Evolutionary conservation across 768 basidiomycete species (phyloP).

Genomic region (Artomyces pyxidatus): DNA sequence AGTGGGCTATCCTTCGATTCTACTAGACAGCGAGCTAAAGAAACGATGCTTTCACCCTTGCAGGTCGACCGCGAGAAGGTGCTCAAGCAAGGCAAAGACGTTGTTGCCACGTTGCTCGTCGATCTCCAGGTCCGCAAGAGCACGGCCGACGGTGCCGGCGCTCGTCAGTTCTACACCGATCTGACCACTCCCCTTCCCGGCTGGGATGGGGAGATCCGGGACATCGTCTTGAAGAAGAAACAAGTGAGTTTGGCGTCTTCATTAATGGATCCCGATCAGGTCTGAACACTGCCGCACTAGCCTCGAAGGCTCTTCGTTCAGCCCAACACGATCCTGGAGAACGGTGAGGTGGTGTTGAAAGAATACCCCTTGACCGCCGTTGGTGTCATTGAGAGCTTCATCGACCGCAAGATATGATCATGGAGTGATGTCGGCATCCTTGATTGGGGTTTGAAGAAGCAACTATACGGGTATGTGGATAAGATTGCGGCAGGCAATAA

Average conservation of each 20-base stretch:
- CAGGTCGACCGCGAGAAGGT: slow-evolving; percentile 70
- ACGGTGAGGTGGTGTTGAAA: slow-evolving; percentile 63
- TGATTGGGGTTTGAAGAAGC: too few relatives aligned
- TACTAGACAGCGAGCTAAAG: not conserved
- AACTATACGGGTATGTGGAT: too few relatives aligned
- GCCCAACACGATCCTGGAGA: slow-evolving; percentile 64
- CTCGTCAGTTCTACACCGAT: slow-evolving; percentile 71
- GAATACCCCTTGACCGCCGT: slow-evolving; percentile 70
- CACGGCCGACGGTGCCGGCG: slow-evolving; percentile 74
- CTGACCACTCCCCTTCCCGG: slow-evolving; percentile 65
- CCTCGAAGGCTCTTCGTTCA: slow-evolving; percentile 83
- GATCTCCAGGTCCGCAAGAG: slow-evolving; percentile 82
- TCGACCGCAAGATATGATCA: slow-evolving; percentile 44
- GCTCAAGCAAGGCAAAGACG: slow-evolving; percentile 53
- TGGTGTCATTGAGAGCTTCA: slow-evolving; percentile 75
- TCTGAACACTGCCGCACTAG: too few relatives aligned
- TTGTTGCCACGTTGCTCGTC: slow-evolving; percentile 65
- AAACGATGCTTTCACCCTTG: not conserved
- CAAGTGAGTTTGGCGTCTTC: slow-evolving; percentile 35
- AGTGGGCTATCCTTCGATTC: slow-evolving; percentile 16
- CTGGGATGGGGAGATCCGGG: slow-evolving; percentile 70
- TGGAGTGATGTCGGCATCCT: too few relatives aligned
- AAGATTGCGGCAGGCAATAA: not conserved
- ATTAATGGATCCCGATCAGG: not conserved
- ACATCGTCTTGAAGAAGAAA: slow-evolving; percentile 75